Percentiles rank a stretch among this genome's conserved stretches.
Evolutionary conservation across 805 yeast species (phyloP).

Genomic region (Starmerella asiatica): DNA sequence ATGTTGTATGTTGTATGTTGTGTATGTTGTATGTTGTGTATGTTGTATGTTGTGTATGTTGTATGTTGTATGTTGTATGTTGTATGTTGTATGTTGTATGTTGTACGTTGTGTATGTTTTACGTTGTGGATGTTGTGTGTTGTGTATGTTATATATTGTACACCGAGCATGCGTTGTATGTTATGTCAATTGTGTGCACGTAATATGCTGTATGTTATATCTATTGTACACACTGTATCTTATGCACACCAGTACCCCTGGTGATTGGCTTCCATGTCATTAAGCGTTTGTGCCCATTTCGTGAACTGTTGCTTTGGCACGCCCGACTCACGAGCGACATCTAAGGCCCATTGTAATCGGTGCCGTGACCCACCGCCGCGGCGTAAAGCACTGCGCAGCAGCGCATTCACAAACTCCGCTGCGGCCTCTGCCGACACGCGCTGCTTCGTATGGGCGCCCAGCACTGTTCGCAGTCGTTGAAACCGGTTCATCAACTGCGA

Average conservation of each 20-base stretch:
- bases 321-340: conserved; percentile 19
- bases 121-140: too few relatives aligned
- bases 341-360: conserved; percentile 25
- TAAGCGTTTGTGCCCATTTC: conserved; percentile 19
- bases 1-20: too few relatives aligned
- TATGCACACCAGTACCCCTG: conserved; percentile 23
- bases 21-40: too few relatives aligned
- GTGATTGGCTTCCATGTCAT: conserved; percentile 16
- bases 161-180: too few relatives aligned
- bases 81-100: too few relatives aligned
- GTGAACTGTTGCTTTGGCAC: conserved; percentile 16
- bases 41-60: too few relatives aligned
- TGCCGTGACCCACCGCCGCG: conserved; percentile 20
- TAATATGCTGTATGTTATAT: too few relatives aligned
- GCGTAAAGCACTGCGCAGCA: conserved; percentile 17
- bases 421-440: conserved; percentile 11
- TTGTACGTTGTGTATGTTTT: too few relatives aligned
- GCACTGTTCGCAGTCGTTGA: conserved; percentile 13
- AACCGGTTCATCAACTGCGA: conserved; percentile 20
- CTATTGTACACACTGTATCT: too few relatives aligned
- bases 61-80: too few relatives aligned
- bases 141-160: too few relatives aligned
- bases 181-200: too few relatives aligned
- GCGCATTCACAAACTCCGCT: conserved; percentile 20
- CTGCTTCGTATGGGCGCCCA: conserved; percentile 5